Percentiles rank a stretch among this genome's conserved stretches.
phyloP scores from a whole-genome alignment of 331 rosid species.

The Quercus phellos region DNA sequence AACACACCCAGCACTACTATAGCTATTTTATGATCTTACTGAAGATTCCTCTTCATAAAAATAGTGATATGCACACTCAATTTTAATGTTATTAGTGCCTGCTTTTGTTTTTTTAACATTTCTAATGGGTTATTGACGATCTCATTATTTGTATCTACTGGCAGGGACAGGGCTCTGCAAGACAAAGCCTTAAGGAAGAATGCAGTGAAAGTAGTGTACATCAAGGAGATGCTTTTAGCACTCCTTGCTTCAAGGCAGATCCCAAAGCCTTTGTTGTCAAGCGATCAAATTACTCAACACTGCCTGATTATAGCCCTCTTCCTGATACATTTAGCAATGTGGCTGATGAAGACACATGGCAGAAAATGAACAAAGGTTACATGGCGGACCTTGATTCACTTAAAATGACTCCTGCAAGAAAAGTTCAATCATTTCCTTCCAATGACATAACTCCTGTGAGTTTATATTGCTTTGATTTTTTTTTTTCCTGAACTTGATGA shows the following conservation, averaged over 20 bases:
- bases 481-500: neutral
- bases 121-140: constrained; percentile 15
- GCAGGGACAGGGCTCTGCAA: constrained; percentile 48
- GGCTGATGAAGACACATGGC: constrained; percentile 88
- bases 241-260: constrained; percentile 67
- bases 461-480: constrained; percentile 17
- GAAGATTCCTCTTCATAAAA: neutral
- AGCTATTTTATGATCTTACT: neutral
- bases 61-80: neutral
- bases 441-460: constrained; percentile 58
- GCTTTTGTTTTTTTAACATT: neutral
- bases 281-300: constrained; percentile 52
- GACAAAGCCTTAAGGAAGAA: constrained; percentile 40
- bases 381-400: constrained; percentile 78
- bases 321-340: constrained; percentile 70
- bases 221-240: constrained; percentile 58
- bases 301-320: constrained; percentile 68
- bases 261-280: constrained; percentile 67
- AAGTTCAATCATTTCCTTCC: constrained; percentile 63
- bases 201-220: constrained; percentile 35
- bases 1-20: neutral
- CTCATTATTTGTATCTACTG: constrained; percentile 7
- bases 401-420: constrained; percentile 68
- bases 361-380: constrained; percentile 83
- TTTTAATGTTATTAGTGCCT: neutral